A percentile compares a stretch with the other conserved stretches of the same genome.
These are phyloP conservation scores for Lupinus albus DNA, from an alignment of 306 rosid species.

Conservation along the genomic window DNA sequence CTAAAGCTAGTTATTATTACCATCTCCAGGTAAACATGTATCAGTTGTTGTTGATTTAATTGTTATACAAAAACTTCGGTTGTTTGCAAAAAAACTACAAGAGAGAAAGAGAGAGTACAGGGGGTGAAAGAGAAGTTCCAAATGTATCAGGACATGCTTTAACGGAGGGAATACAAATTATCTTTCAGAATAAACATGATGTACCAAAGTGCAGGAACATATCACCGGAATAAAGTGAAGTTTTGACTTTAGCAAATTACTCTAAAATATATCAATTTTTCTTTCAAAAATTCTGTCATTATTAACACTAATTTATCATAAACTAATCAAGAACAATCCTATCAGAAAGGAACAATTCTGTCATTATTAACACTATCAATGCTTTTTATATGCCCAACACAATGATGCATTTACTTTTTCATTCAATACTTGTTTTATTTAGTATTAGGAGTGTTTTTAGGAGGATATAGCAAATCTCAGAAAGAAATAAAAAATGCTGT, in stretches of 20 bases:
- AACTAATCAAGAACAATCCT: conserved; percentile 13
- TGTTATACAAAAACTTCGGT: conserved; percentile 29
- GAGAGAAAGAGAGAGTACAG: not conserved
- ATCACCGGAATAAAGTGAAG: conserved; percentile 17
- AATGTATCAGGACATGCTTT: not conserved
- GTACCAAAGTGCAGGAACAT: conserved; percentile 28
- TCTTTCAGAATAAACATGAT: conserved; percentile 10
- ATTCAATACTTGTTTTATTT: no score
- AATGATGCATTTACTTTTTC: no score
- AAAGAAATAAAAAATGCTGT: not conserved
- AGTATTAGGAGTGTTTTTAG: no score
- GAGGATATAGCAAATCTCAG: no score
- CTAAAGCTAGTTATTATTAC: not conserved
- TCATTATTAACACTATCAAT: no score
- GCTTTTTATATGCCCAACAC: no score
- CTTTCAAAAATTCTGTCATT: not conserved
- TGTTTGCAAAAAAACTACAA: not conserved
- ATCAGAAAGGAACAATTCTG: not conserved
- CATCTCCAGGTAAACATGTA: conserved; percentile 12
- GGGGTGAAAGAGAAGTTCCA: not conserved
- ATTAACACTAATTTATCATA: conserved; percentile 24
- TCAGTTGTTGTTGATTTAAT: conserved; percentile 5
- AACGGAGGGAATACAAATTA: not conserved
- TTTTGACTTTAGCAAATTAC: conserved; percentile 17
- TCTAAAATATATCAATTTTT: not conserved